phyloP scores from a whole-genome alignment of 2,329 filamentous ascomycete genomes.

The Rutstroemia sydowiana region DNA sequence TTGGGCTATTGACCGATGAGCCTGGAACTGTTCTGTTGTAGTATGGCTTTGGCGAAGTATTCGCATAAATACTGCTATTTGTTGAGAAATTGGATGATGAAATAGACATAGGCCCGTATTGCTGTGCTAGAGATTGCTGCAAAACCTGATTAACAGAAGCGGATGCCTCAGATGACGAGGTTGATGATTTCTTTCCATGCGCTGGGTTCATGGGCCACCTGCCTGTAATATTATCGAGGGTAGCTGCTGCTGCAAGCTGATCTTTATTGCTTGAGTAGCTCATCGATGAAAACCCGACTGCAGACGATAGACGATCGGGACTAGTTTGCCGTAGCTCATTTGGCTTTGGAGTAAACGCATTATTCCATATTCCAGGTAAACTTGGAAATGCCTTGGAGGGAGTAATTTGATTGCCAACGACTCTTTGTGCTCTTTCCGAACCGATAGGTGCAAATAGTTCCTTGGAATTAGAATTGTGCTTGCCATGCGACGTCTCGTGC shows the following conservation, averaged over 20 bases:
- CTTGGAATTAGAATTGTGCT: constrained; percentile 45
- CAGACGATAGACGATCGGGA: constrained; percentile 30
- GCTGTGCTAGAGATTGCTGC: constrained; percentile 20
- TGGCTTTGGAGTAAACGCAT: constrained; percentile 36
- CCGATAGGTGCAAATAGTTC: constrained; percentile 40
- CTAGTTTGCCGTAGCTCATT: constrained; percentile 34
- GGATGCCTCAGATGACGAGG: constrained; percentile 11
- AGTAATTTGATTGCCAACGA: constrained; percentile 28
- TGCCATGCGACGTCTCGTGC: constrained; percentile 45
- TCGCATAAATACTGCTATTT: constrained; percentile 43
- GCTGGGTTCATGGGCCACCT: constrained; percentile 13
- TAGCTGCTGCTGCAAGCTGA: constrained; percentile 17
- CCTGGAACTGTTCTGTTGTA: constrained; percentile 5
- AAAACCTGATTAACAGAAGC: constrained; percentile 19
- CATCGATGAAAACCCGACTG: constrained; percentile 29
- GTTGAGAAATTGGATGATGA: constrained; percentile 38
- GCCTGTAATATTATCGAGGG: constrained; percentile 24
- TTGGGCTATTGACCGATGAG: constrained; percentile 12
- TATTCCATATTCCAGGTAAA: constrained; percentile 39
- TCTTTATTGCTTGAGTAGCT: constrained; percentile 19
- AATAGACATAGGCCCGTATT: constrained; percentile 16
- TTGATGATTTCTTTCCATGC: constrained; percentile 7
- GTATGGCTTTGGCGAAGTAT: constrained; percentile 29
- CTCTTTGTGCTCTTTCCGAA: constrained; percentile 25
- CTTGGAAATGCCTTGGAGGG: constrained; percentile 27